A percentile compares a stretch with the other conserved stretches of the same genome.
phyloP scores from a whole-genome alignment of 164 flowering plant species.

The Nymphaea thermarum region DNA sequence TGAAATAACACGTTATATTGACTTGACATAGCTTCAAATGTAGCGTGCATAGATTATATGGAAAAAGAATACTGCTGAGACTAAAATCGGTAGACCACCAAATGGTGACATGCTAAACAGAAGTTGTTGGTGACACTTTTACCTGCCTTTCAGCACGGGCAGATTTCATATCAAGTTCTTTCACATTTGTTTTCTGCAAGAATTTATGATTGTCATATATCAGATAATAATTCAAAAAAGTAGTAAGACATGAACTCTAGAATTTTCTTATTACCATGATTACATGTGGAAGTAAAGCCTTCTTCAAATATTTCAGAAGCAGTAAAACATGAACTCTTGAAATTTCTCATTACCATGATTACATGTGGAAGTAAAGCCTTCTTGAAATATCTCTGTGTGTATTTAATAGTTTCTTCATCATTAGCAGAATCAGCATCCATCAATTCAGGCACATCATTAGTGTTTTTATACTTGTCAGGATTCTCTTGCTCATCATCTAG shows the following conservation, averaged over 20 bases:
- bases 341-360: conserved; percentile 45
- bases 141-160: conserved; percentile 95
- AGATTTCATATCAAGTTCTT: conserved; percentile 85
- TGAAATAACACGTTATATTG: too few species aligned
- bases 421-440: conserved; percentile 46
- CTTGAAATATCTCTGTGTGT: conserved; percentile 48
- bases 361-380: conserved; percentile 46
- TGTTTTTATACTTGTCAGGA: conserved; percentile 72
- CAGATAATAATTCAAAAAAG: too few species aligned
- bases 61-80: too few species aligned
- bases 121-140: not conserved
- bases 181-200: conserved; percentile 67
- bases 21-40: too few species aligned
- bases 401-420: conserved; percentile 52
- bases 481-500: conserved; percentile 76
- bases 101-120: too few species aligned
- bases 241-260: too few species aligned
- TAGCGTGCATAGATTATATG: too few species aligned
- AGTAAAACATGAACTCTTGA: not conserved
- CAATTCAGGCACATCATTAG: conserved; percentile 37
- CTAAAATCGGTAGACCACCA: too few species aligned
- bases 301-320: not conserved
- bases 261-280: too few species aligned
- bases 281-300: not conserved
- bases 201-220: too few species aligned